A percentile compares a stretch with the other conserved stretches of the same genome.
These are phyloP conservation scores for Fagus crenata DNA, from an alignment of 306 rosid species.

Conservation along the genomic window DNA sequence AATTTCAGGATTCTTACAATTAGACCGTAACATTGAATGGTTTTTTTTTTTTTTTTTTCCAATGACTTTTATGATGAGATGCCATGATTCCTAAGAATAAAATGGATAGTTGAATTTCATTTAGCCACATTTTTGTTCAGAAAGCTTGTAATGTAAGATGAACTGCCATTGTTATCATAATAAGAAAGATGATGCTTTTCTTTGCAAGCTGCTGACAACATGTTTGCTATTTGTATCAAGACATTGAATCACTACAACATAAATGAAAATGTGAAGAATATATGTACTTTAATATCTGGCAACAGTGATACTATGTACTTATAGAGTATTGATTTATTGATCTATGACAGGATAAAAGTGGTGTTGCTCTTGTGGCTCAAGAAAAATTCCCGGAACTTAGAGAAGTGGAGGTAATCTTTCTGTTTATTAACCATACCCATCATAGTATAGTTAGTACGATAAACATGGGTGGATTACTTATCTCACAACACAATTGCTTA, in stretches of 20 bases:
- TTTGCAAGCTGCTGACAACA: background rate
- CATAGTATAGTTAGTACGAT: constrained; percentile 7
- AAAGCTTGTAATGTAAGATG: constrained; percentile 7
- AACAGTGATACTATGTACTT: background rate
- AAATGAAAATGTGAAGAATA: background rate
- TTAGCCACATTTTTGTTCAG: constrained; percentile 17
- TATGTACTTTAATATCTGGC: background rate
- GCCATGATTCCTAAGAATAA: background rate
- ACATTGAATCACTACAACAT: background rate
- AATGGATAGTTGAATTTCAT: background rate
- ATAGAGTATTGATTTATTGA: constrained; percentile 11
- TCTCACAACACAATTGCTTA: constrained; percentile 20
- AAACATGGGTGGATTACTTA: constrained; percentile 16
- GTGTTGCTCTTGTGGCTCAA: constrained; percentile 69
- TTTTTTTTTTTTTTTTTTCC: background rate
- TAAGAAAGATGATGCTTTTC: background rate
- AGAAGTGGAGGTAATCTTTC: constrained; percentile 80
- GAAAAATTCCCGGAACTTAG: constrained; percentile 83
- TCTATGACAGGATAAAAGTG: constrained; percentile 77
- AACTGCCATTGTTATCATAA: constrained; percentile 3
- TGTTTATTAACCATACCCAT: background rate
- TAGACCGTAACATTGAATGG: background rate
- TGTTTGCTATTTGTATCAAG: background rate
- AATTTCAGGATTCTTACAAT: background rate
- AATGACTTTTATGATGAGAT: background rate